Evolutionary conservation across 768 basidiomycete species (phyloP).

Genomic region (Dacryopinax primogenitus): DNA sequence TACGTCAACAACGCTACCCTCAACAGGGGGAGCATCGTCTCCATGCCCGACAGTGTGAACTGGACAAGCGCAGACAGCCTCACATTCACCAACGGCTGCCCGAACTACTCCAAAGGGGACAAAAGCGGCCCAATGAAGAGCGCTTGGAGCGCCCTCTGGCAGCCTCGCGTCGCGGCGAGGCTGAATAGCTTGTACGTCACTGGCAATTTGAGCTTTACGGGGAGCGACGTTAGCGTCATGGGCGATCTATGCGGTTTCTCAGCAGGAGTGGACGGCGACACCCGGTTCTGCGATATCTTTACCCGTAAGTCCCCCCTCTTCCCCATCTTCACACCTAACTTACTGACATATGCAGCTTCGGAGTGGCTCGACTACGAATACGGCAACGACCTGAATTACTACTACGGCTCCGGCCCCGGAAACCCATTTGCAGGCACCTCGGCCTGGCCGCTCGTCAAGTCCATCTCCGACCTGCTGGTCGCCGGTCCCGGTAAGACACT

Average conservation of each 20-base stretch:
- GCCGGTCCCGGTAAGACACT: constrained; percentile 24
- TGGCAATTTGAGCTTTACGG: constrained; percentile 22
- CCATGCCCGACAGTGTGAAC: constrained; percentile 33
- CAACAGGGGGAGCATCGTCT: constrained; percentile 24
- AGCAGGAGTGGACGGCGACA: constrained; percentile 30
- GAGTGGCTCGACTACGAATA: constrained; percentile 39
- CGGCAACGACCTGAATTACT: constrained; percentile 36
- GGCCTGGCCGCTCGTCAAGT: constrained; percentile 33
- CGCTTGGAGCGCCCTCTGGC: constrained; percentile 19
- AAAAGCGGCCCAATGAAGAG: constrained; percentile 14
- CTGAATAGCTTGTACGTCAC: constrained; percentile 31
- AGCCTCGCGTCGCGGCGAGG: constrained; percentile 26
- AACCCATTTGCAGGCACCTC: constrained; percentile 33
- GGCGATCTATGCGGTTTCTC: constrained; percentile 36
- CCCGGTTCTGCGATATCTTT: constrained; percentile 33
- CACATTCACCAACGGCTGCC: constrained; percentile 33
- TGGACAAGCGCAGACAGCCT: constrained; percentile 34
- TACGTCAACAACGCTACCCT: constrained; percentile 24
- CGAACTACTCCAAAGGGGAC: constrained; percentile 27
- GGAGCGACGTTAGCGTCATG: constrained; percentile 33
- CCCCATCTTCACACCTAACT: not conserved
- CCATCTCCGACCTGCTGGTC: constrained; percentile 30
- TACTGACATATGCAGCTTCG: not conserved
- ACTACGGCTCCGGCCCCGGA: constrained; percentile 38
- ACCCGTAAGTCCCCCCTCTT: constrained; percentile 8